Evolutionary conservation across 75 land plant species (phyloP), one percentile per base, ranked within the genome.

Genomic region (Gnetum montanum): DNA sequence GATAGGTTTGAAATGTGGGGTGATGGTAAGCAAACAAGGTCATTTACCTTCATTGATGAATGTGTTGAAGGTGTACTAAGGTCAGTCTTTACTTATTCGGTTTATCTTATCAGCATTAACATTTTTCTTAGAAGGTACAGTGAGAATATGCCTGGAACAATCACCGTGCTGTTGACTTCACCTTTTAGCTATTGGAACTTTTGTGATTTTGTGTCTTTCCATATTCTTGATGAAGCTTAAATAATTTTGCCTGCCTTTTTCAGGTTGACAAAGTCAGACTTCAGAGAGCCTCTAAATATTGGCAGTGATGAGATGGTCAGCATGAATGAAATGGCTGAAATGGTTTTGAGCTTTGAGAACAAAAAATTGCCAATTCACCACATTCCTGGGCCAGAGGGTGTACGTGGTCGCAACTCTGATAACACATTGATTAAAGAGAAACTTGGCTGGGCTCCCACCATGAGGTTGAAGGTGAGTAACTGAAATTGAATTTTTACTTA

Each of bases 251-350:
- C n/a, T 22, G n/a, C 18, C 4, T 27, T 8, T 13, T 60, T 29
- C 54, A 90, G 96, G 54, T 66, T 91, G 88, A 91, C 97, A 46
- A 91, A 91, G 66, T 91, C 97, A 12, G 97, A 87, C 75, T 91
- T 88, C 67, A 60, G 82, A 41, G 97, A 91, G 82, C 97, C 97
- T n/a, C 76, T 90, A 40, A 90, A 90, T 70, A 90, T 90, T 56
- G 96, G 96, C 37, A 86, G 92, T 49, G 96, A 90, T 64, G 96
- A 90, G 58, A 90, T 90, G 96, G 96, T 90, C 6, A 83, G 88
- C 93, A 90, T 90, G 96, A 90, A 90, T 58, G 96, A 87, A 71
- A 90, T 90, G 96, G 96, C 96, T 34, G 96, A 80, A 46, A 90
- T 87, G 10, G 85, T 90, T 15, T 84, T 90, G 1, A 73, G 88